Conservation (phyloP, 768 basidiomycete species). For the Boletales sp. region DNA sequence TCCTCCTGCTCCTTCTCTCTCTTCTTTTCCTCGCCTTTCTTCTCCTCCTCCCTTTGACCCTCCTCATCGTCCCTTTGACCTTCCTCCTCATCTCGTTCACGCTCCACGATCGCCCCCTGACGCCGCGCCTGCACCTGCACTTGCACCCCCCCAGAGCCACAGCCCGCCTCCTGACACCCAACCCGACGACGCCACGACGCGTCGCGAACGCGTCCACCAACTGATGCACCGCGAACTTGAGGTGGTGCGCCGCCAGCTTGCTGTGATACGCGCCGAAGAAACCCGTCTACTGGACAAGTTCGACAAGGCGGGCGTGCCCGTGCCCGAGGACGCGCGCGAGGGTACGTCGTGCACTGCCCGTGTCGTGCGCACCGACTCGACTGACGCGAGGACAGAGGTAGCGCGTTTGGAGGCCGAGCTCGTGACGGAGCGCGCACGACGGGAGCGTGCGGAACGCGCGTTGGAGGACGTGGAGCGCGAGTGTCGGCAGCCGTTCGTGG, state of each 20-base stretch:
- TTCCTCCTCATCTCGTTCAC: no score
- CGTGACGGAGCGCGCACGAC: constrained; percentile 31
- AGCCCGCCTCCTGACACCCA: background rate
- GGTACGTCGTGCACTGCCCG: constrained; percentile 6
- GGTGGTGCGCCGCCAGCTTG: constrained; percentile 25
- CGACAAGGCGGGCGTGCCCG: constrained; percentile 11
- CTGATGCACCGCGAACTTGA: constrained; percentile 18
- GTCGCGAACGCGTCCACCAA: background rate
- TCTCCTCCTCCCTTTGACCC: no score
- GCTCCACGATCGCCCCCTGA: background rate
- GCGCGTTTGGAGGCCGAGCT: constrained; percentile 34
- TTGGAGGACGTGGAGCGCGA: constrained; percentile 49
- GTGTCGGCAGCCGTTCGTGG: constrained; percentile 50
- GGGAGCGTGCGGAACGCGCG: constrained; percentile 42
- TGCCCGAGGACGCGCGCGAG: constrained; percentile 3
- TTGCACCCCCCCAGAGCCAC: background rate
- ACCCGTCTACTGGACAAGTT: constrained; percentile 21
- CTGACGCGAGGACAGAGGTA: constrained; percentile 8
- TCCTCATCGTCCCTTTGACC: no score
- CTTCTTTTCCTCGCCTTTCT: no score
- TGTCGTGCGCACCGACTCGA: no score
- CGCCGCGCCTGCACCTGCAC: background rate
- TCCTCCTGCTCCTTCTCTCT: no score
- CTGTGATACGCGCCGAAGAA: constrained; percentile 23
- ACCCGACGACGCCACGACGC: background rate